Conservation (phyloP, 169 alveolate species). For the Cryptosporidium andersoni region DNA sequence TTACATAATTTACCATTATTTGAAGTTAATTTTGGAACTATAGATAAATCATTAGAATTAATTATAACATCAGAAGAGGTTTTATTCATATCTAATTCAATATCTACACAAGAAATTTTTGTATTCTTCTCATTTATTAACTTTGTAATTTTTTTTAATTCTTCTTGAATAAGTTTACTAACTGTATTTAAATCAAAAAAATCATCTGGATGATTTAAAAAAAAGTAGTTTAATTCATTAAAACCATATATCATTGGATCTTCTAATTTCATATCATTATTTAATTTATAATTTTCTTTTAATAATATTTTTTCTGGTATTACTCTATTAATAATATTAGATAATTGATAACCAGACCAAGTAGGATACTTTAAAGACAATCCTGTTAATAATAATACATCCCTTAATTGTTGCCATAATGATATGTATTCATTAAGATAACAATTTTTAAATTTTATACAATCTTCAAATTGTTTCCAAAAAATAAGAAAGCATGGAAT, state of each 20-base stretch:
- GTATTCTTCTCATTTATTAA: neutral
- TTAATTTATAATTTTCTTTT: neutral
- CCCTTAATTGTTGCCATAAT: constrained; percentile 68
- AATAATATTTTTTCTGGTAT: constrained; percentile 24
- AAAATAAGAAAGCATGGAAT: constrained; percentile 45
- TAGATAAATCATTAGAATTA: too few relatives aligned
- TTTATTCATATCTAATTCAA: neutral
- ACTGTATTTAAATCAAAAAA: constrained; percentile 32
- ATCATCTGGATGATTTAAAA: constrained; percentile 1
- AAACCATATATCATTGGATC: constrained; percentile 6
- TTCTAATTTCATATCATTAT: neutral
- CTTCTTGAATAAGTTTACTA: constrained; percentile 51
- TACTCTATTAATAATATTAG: constrained; percentile 51
- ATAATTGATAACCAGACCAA: constrained; percentile 64
- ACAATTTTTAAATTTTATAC: constrained; percentile 6
- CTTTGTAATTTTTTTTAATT: constrained; percentile 3
- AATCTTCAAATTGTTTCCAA: constrained; percentile 53
- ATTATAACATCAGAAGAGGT: too few relatives aligned
- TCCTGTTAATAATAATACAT: constrained; percentile 62
- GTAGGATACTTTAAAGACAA: constrained; percentile 69
- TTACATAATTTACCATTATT: too few relatives aligned
- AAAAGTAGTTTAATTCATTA: constrained; percentile 10
- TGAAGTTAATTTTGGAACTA: too few relatives aligned
- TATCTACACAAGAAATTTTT: neutral
- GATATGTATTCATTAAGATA: constrained; percentile 28